Percentiles rank a stretch among this genome's conserved stretches.
Conservation (phyloP, 371 early-diverging fungal genomes). For the Rhizopus stolonifer region DNA sequence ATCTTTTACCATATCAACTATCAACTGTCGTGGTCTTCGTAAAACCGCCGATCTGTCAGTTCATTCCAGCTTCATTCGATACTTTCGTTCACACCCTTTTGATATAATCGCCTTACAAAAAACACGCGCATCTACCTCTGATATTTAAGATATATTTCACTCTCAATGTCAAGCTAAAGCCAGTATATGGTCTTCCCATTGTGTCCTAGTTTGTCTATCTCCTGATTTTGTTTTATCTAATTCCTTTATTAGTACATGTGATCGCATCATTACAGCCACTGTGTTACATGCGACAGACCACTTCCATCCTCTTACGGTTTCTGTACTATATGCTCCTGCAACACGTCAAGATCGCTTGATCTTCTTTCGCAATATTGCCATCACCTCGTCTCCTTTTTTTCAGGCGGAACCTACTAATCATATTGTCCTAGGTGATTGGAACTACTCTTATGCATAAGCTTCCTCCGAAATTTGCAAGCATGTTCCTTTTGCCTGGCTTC, state of each 20-base stretch:
- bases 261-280: not conserved
- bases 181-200: conserved; percentile 4
- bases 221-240: conserved; percentile 1
- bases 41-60: conserved; percentile 1
- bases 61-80: not conserved
- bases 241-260: conserved; percentile 1
- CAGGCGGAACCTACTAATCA: not conserved
- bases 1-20: not conserved
- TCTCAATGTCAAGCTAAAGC: conserved; percentile 3
- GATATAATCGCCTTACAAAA: conserved; percentile 8
- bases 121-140: not conserved
- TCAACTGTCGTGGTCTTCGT: conserved; percentile 6
- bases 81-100: not conserved
- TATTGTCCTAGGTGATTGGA: not conserved
- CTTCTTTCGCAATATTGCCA: not conserved
- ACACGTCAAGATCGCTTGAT: not conserved
- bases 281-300: not conserved
- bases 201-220: conserved; percentile 1
- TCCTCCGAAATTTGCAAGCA: not conserved
- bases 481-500: not conserved
- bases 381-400: not conserved
- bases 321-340: not conserved
- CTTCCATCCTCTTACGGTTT: not conserved
- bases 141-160: not conserved
- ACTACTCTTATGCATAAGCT: too few relatives aligned